Evolutionary conservation across 1,284 basidiomycete species (phyloP), one percentile per base, ranked within the genome.

Genomic region (Pseudozyma flocculosa): DNA sequence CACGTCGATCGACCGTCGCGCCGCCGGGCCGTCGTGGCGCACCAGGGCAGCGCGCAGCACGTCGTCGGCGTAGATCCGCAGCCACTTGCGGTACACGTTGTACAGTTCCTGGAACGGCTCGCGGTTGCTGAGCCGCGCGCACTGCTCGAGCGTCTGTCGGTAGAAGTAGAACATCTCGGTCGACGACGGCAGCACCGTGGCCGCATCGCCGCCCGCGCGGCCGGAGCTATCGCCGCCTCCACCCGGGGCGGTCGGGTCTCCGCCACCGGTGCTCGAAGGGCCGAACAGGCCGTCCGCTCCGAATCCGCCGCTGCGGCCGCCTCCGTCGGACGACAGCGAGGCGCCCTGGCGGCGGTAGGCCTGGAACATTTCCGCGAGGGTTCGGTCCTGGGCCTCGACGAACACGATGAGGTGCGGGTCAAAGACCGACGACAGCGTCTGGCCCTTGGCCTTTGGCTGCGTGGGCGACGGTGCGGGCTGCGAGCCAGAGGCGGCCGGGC

Each of bases 111-210:
- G 58, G 21, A 77, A 49, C 18, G 73, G 65, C 41, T 70, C 70
- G 9, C 67, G 58, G 23, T 68, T 74, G n/a, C 70, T 70, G 3
- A 76, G 56, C n/a, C 62, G 90, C 1, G 90, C 87, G 75, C 93
- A 97, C 75, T 92, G 89, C 54, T 98, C 95, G 41, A 99, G 80
- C 40, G 88, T 92, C 75, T 96, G 92, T 0, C 88, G 90, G 76
- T 98, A 98, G 78, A 95, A 92, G 78, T 94, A 94, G 81, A 98
- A 98, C 34, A 99, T 81, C 73, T 98, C 93, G 0, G 93, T 97
- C 1, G 92, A 95, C 0, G 90, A 93, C 0, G 92, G 89, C 2
- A 97, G 82, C 0, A 98, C 89, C 1, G 85, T 83, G 40, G 56
- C 62, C 15, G 54, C 30, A 43, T 41, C 41, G 43, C 53, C 38